phyloP scores from a whole-genome alignment of 768 basidiomycete genomes.

The Favolaschia claudopus region DNA sequence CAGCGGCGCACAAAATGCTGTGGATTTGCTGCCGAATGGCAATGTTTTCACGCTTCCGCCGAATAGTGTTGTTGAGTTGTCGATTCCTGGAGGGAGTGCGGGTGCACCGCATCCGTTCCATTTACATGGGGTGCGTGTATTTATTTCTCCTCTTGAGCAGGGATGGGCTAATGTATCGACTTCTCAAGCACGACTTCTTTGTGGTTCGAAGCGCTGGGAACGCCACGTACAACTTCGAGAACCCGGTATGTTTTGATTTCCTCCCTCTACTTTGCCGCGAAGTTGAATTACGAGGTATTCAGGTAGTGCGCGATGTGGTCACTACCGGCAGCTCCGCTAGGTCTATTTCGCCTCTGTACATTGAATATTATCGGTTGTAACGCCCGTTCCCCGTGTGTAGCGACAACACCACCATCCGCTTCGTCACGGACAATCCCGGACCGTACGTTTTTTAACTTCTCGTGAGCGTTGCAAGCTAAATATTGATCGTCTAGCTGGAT shows the following conservation, averaged over 20 bases:
- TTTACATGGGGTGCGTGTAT: slow-evolving; percentile 37
- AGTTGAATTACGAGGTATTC: neutral
- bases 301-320: slow-evolving; percentile 60
- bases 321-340: slow-evolving; percentile 33
- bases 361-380: too few relatives aligned
- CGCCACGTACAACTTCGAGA: slow-evolving; percentile 43
- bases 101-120: slow-evolving; percentile 46
- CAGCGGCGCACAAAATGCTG: slow-evolving; percentile 48
- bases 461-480: neutral
- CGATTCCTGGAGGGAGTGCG: slow-evolving; percentile 44
- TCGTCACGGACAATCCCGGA: slow-evolving; percentile 45
- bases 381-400: too few relatives aligned
- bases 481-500: slow-evolving; percentile 22
- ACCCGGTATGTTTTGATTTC: slow-evolving; percentile 43
- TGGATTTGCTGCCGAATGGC: slow-evolving; percentile 48
- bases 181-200: slow-evolving; percentile 42
- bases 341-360: neutral
- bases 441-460: slow-evolving; percentile 20
- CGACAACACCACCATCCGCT: slow-evolving; percentile 46
- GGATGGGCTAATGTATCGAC: neutral
- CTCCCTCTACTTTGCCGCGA: too few relatives aligned
- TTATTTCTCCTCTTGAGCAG: neutral
- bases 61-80: slow-evolving; percentile 56
- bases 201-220: slow-evolving; percentile 45
- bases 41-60: slow-evolving; percentile 51